phyloP scores from a whole-genome alignment of 2,329 filamentous ascomycete species.

The Rhinocladiella similis region DNA sequence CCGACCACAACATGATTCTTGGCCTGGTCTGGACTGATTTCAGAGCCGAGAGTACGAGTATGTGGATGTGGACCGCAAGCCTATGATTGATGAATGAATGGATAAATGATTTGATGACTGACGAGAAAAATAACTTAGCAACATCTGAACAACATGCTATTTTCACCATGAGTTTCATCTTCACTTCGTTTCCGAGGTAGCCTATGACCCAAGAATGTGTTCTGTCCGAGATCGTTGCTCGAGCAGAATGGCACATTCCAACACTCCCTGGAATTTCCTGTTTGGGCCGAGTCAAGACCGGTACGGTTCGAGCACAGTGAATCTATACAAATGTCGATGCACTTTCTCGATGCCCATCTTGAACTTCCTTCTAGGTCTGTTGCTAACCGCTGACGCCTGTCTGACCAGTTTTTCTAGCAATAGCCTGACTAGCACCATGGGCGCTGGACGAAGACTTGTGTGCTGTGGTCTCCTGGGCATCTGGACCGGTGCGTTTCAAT shows the following conservation, averaged over 20 bases:
- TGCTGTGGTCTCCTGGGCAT: background rate
- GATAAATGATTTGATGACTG: background rate
- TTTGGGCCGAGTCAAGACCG: constrained; percentile 1
- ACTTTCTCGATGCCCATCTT: background rate
- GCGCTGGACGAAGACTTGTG: background rate
- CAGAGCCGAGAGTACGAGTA: background rate
- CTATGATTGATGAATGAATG: background rate
- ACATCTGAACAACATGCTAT: background rate
- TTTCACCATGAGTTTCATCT: too few species aligned
- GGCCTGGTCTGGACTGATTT: background rate
- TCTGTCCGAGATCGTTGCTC: background rate
- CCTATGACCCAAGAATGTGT: background rate
- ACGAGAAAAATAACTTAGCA: background rate
- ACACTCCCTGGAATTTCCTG: background rate
- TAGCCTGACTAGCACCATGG: background rate
- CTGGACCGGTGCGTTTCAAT: background rate
- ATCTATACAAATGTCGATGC: background rate
- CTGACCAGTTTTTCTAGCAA: background rate
- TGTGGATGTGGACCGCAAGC: background rate
- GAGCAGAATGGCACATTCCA: constrained; percentile 10
- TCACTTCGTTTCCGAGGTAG: too few species aligned
- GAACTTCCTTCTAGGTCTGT: background rate
- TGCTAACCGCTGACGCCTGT: background rate
- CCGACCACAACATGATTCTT: background rate
- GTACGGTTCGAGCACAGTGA: background rate